A percentile compares a stretch with the other conserved stretches of the same genome.
phyloP scores from a whole-genome alignment of 345 rosid species.

The Hibiscus tridactylites region DNA sequence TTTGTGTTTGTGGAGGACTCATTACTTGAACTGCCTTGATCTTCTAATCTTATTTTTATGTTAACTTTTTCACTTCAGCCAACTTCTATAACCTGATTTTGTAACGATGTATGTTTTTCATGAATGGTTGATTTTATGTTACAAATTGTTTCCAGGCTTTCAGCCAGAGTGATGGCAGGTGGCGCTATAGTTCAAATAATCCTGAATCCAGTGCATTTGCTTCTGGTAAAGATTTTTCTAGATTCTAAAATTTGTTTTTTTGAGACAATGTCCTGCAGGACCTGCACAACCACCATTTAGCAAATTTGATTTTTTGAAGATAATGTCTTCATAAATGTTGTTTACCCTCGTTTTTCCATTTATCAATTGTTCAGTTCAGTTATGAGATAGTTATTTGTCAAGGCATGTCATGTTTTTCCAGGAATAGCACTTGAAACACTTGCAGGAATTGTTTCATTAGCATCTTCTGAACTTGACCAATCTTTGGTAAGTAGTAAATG shows the following conservation, averaged over 20 bases:
- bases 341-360: not conserved
- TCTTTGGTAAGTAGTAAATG: slow-evolving; percentile 53
- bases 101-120: not conserved
- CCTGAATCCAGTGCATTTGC: slow-evolving; percentile 84
- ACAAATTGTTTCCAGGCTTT: slow-evolving; percentile 51
- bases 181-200: slow-evolving; percentile 74
- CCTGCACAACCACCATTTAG: not conserved
- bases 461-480: slow-evolving; percentile 66
- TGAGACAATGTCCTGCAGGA: not conserved
- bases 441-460: slow-evolving; percentile 73
- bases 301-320: not conserved
- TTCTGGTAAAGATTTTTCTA: slow-evolving; percentile 50
- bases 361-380: not conserved
- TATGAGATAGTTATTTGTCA: not conserved
- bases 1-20: not conserved
- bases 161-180: slow-evolving; percentile 92
- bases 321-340: not conserved
- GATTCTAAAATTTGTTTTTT: not conserved
- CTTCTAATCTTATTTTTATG: not conserved
- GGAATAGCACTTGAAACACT: slow-evolving; percentile 88
- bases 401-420: slow-evolving; percentile 22
- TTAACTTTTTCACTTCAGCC: not conserved
- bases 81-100: not conserved
- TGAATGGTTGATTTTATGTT: slow-evolving; percentile 12
- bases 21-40: not conserved